Percentiles rank a stretch among this genome's conserved stretches.
Conservation (phyloP, 306 rosid genomes). For the Potentilla sterilis region DNA sequence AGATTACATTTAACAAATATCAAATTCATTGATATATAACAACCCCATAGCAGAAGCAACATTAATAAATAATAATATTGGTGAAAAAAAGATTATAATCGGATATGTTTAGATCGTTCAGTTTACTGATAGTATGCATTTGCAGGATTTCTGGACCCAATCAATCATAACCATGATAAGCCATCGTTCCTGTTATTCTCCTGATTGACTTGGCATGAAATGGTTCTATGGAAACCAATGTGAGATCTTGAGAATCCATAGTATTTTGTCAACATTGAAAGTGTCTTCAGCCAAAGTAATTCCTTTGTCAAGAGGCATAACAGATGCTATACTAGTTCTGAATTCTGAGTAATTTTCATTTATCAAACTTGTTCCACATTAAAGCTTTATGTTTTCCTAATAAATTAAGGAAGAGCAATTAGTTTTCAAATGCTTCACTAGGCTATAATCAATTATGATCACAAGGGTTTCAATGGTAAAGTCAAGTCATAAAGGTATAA, state of each 20-base stretch:
- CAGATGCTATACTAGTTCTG: not conserved
- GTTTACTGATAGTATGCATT: not conserved
- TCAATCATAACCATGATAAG: not conserved
- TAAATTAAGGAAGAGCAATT: not conserved
- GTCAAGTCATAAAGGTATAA: not conserved
- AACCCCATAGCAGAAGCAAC: not conserved
- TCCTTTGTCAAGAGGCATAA: not conserved
- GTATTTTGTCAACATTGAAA: not conserved
- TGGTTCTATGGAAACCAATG: not conserved
- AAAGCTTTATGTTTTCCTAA: no score
- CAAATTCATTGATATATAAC: not conserved
- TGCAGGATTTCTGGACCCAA: not conserved
- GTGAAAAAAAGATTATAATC: not conserved
- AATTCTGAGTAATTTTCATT: no score
- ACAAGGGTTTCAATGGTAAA: not conserved
- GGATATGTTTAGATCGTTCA: no score
- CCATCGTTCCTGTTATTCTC: not conserved
- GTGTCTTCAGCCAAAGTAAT: not conserved
- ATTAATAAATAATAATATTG: not conserved
- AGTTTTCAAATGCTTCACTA: not conserved
- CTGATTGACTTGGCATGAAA: not conserved
- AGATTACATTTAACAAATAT: not conserved
- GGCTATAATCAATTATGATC: not conserved
- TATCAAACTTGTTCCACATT: no score
- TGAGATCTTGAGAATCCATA: not conserved